These are phyloP conservation scores for Epichloe bromicola DNA, from an alignment of 2,329 filamentous ascomycete species.

Conservation along the genomic window DNA sequence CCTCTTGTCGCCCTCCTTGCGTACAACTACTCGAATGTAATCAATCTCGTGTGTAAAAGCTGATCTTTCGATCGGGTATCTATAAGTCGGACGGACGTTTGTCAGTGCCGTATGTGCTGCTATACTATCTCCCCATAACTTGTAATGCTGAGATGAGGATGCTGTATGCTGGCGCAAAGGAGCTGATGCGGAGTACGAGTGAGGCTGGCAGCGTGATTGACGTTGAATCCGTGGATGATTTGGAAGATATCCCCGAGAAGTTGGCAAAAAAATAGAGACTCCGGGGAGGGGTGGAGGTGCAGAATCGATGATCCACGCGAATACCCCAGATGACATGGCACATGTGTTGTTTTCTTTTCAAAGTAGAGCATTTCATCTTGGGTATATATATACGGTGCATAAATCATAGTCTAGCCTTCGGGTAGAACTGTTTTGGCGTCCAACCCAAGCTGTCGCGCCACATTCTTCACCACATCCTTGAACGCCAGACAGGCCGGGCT, in stretches of 20 bases:
- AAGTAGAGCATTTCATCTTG: not conserved
- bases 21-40: not conserved
- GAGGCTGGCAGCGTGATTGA: slow-evolving; percentile 85
- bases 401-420: slow-evolving; percentile 19
- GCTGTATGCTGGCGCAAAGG: slow-evolving; percentile 92
- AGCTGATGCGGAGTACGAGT: slow-evolving; percentile 84
- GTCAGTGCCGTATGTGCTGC: slow-evolving; percentile 82
- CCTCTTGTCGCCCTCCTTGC: not conserved
- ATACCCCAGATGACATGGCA: not conserved
- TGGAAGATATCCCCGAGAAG: slow-evolving; percentile 67
- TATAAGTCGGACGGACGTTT: slow-evolving; percentile 64
- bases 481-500: slow-evolving; percentile 81
- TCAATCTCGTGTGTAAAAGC: no score
- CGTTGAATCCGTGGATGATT: slow-evolving; percentile 65
- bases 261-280: slow-evolving; percentile 21
- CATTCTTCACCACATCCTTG: slow-evolving; percentile 61
- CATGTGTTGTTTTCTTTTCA: not conserved
- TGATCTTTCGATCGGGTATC: no score
- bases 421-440: slow-evolving; percentile 41
- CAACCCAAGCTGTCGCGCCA: slow-evolving; percentile 54
- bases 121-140: slow-evolving; percentile 89
- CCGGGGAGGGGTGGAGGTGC: not conserved
- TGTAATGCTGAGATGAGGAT: slow-evolving; percentile 80
- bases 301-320: not conserved
- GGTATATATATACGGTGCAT: not conserved